Percentiles rank a stretch among this genome's conserved stretches.
Conservation (phyloP, 495 filamentous ascomycete genomes). For the Penicillium malachiteum region DNA sequence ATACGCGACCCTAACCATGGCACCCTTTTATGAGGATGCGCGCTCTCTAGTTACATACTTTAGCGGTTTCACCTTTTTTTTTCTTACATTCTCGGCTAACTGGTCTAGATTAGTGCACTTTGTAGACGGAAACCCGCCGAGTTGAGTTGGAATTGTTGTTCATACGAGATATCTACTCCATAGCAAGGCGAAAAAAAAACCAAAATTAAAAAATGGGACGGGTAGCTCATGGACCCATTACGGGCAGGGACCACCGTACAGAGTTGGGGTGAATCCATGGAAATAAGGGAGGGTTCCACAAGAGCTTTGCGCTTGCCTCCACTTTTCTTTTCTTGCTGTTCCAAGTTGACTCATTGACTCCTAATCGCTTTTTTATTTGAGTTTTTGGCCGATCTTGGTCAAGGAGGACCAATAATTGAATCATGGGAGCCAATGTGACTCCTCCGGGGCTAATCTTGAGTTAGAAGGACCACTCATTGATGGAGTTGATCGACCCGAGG, state of each 20-base stretch:
- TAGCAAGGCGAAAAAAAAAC: slow-evolving; percentile 1
- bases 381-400: neutral
- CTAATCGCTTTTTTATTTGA: slow-evolving; percentile 24
- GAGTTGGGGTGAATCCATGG: slow-evolving; percentile 12
- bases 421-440: slow-evolving; percentile 23
- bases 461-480: no score
- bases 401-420: slow-evolving; percentile 49
- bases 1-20: slow-evolving; percentile 24
- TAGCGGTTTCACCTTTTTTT: slow-evolving; percentile 6
- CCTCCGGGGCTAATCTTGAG: no score
- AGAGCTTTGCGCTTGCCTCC: slow-evolving; percentile 13
- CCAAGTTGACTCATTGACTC: neutral
- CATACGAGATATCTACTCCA: neutral
- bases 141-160: neutral
- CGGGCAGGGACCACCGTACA: slow-evolving; percentile 10
- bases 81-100: neutral
- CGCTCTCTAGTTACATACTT: slow-evolving; percentile 6
- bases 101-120: neutral
- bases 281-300: slow-evolving; percentile 18
- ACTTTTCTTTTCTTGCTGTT: slow-evolving; percentile 12
- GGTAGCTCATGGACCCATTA: slow-evolving; percentile 2
- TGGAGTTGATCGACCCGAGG: no score
- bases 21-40: slow-evolving; percentile 31
- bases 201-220: neutral
- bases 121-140: neutral